These are phyloP conservation scores for Cystofilobasidium bisporidii DNA, from an alignment of 768 basidiomycete species.

Conservation along the genomic window DNA sequence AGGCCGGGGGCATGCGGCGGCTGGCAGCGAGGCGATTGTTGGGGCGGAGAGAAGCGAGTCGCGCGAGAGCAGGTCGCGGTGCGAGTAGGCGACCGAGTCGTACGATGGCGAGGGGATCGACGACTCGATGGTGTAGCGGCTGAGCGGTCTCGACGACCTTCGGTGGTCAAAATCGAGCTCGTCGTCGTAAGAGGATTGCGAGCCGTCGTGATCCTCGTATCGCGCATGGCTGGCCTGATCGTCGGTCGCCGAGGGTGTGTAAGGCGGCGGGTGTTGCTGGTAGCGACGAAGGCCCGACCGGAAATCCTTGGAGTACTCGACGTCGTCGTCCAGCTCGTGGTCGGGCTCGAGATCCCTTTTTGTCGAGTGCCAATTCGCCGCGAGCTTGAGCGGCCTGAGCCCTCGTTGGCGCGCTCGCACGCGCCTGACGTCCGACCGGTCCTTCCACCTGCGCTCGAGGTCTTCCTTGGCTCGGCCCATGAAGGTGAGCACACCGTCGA, in stretches of 20 bases:
- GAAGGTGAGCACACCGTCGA: constrained; percentile 5
- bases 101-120: constrained; percentile 11
- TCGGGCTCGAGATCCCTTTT: constrained; percentile 3
- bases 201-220: background rate
- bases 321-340: background rate
- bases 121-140: constrained; percentile 3
- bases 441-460: constrained; percentile 19
- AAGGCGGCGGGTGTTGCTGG: constrained; percentile 10
- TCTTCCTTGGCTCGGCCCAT: constrained; percentile 14
- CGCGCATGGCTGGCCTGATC: background rate
- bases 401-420: background rate
- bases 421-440: background rate
- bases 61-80: background rate
- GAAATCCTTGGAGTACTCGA: background rate
- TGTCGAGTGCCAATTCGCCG: background rate
- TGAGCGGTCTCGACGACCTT: background rate
- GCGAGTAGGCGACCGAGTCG: background rate
- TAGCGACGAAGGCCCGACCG: background rate
- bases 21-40: background rate
- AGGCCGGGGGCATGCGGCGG: background rate
- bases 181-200: background rate
- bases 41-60: constrained; percentile 1
- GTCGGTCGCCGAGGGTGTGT: constrained; percentile 10
- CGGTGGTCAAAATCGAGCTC: background rate
- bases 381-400: constrained; percentile 13